A percentile compares a stretch with the other conserved stretches of the same genome.
These are phyloP conservation scores for Phylloporus rhodoxanthus DNA, from an alignment of 768 basidiomycete genomes.

Conservation along the genomic window DNA sequence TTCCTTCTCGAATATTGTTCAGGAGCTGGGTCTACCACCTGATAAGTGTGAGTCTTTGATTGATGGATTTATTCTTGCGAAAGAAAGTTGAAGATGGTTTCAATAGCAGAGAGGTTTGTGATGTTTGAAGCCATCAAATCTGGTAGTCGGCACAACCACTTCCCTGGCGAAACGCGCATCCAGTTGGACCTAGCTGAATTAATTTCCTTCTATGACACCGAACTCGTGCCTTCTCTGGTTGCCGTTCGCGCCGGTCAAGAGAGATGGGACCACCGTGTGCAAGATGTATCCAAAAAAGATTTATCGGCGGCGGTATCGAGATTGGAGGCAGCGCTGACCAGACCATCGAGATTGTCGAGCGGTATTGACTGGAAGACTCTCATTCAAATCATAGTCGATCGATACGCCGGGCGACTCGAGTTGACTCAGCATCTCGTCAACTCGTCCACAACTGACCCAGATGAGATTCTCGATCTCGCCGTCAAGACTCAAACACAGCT, in stretches of 20 bases:
- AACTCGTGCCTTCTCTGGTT: slow-evolving; percentile 29
- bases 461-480: slow-evolving; percentile 4
- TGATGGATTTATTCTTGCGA: not conserved
- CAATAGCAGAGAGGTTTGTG: not conserved
- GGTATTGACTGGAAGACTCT: slow-evolving; percentile 33
- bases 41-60: not conserved
- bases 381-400: slow-evolving; percentile 25
- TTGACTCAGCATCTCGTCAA: slow-evolving; percentile 21
- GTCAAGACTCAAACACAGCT: slow-evolving; percentile 20
- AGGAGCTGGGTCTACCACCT: not conserved
- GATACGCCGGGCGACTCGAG: slow-evolving; percentile 30
- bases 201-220: slow-evolving; percentile 35
- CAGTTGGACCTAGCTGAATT: slow-evolving; percentile 30
- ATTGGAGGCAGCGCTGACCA: slow-evolving; percentile 3
- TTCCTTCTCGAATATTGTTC: too few relatives aligned
- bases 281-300: slow-evolving; percentile 24
- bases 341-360: slow-evolving; percentile 16
- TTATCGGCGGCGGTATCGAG: slow-evolving; percentile 2
- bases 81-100: not conserved
- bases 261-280: slow-evolving; percentile 30
- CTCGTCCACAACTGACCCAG: not conserved
- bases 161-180: slow-evolving; percentile 34
- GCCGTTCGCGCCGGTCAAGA: too few relatives aligned
- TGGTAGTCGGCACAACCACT: slow-evolving; percentile 28
- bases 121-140: slow-evolving; percentile 10